Conservation (phyloP, 352 stramenopile genomes). For the Globisporangium uncinulatum region DNA sequence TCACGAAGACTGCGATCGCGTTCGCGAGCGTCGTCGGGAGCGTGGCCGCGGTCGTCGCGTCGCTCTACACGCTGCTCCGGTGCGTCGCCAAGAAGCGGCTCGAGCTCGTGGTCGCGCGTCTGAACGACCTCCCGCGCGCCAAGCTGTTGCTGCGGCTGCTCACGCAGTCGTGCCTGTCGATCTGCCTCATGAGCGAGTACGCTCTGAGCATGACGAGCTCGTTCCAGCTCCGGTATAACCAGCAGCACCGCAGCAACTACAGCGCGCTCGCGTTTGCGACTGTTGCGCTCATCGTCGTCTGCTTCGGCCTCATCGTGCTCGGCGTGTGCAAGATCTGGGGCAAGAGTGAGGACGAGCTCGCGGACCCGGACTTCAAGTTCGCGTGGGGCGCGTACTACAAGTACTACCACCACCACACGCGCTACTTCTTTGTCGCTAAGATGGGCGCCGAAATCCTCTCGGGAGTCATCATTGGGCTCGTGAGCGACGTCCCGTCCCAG, state of each 20-base stretch:
- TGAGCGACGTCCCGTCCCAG: conserved; percentile 69
- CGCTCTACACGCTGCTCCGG: conserved; percentile 46
- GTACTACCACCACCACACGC: conserved; percentile 56
- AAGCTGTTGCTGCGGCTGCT: conserved; percentile 66
- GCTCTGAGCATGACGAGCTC: conserved; percentile 73
- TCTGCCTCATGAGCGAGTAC: conserved; percentile 78
- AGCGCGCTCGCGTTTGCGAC: conserved; percentile 56
- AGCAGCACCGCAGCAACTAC: conserved; percentile 34
- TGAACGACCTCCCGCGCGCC: conserved; percentile 62
- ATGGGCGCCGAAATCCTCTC: conserved; percentile 75
- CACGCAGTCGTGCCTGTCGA: conserved; percentile 62
- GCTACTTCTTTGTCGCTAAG: conserved; percentile 76
- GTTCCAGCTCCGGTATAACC: conserved; percentile 74
- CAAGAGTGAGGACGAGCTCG: conserved; percentile 50
- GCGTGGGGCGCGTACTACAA: conserved; percentile 79
- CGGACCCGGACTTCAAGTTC: conserved; percentile 71
- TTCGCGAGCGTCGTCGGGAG: conserved; percentile 51
- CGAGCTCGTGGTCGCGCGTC: conserved; percentile 46
- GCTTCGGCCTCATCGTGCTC: conserved; percentile 60
- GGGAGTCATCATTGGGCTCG: conserved; percentile 64
- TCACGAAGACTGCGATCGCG: conserved; percentile 65
- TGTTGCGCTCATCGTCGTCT: conserved; percentile 53
- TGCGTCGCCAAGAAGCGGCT: conserved; percentile 39
- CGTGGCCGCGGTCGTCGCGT: conserved; percentile 51
- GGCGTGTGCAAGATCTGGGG: conserved; percentile 60